phyloP scores from a whole-genome alignment of 2,329 filamentous ascomycete genomes.

The Aspergillus piperis region DNA sequence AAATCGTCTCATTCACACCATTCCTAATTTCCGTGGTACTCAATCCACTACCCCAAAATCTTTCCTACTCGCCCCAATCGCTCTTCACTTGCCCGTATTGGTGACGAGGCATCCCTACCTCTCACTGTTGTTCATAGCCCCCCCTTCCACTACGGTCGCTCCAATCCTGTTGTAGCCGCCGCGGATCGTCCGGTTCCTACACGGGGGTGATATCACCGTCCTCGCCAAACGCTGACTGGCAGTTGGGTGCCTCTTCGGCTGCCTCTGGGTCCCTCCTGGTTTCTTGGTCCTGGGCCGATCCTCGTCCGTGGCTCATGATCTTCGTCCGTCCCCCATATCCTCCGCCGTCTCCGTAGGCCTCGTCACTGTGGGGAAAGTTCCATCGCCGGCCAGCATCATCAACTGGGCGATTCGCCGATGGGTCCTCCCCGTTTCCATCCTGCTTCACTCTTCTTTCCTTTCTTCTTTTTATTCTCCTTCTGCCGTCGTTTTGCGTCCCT shows the following conservation, averaged over 20 bases:
- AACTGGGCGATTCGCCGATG: conserved; percentile 13
- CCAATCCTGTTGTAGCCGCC: conserved; percentile 2
- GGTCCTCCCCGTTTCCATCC: conserved; percentile 16
- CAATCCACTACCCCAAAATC: not conserved
- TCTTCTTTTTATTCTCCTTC: conserved; percentile 11
- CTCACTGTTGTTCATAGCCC: not conserved
- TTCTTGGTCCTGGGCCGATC: conserved; percentile 6
- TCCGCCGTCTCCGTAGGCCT: conserved; percentile 27
- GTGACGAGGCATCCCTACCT: not conserved
- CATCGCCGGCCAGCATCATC: conserved; percentile 9
- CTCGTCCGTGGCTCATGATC: conserved; percentile 22
- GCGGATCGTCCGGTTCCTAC: conserved; percentile 4
- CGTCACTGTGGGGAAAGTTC: conserved; percentile 27
- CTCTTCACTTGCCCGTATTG: not conserved
- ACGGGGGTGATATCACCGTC: conserved; percentile 6
- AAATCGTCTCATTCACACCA: not conserved
- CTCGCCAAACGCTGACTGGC: not conserved
- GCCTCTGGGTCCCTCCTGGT: not conserved
- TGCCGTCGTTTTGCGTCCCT: conserved; percentile 6
- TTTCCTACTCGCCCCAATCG: not conserved
- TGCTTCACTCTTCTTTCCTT: conserved; percentile 7
- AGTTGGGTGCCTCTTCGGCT: not conserved
- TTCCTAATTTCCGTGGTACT: not conserved
- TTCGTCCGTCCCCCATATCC: conserved; percentile 19
- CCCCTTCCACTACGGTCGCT: not conserved